Evolutionary conservation across 805 yeast genomes (phyloP).

Genomic region (Clavispora carvajalis): DNA sequence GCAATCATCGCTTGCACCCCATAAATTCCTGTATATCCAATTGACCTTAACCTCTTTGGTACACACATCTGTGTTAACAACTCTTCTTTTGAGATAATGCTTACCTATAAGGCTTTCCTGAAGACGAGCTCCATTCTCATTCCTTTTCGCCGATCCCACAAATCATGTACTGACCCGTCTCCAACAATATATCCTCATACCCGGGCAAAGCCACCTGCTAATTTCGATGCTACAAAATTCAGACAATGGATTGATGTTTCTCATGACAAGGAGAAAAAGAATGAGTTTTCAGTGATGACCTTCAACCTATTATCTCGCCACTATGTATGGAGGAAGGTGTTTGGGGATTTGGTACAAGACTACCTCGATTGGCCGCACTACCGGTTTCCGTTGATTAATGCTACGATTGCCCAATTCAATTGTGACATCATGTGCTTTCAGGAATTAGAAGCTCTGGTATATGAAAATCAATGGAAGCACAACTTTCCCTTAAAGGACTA

Average conservation of each 20-base stretch:
- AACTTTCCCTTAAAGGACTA: conserved; percentile 31
- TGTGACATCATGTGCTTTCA: conserved; percentile 60
- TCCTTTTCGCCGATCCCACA: neutral
- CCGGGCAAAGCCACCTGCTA: conserved; percentile 2
- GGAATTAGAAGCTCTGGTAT: conserved; percentile 44
- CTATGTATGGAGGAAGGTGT: conserved; percentile 57
- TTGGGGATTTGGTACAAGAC: conserved; percentile 43
- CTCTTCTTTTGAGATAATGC: neutral
- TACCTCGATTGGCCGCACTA: conserved; percentile 45
- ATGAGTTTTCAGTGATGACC: conserved; percentile 27
- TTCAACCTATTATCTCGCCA: conserved; percentile 48
- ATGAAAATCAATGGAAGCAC: conserved; percentile 34
- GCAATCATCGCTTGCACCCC: neutral
- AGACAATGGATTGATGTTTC: conserved; percentile 19
- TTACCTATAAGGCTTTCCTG: neutral
- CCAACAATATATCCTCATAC: conserved; percentile 5
- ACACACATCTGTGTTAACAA: neutral
- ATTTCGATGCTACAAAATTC: conserved; percentile 20
- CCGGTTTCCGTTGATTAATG: conserved; percentile 33
- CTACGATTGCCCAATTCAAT: conserved; percentile 31
- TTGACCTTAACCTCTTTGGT: neutral
- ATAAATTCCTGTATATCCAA: neutral
- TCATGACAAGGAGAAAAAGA: conserved; percentile 1
- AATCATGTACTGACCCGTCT: neutral
- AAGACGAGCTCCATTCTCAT: neutral